Base-by-base conservation (phyloP, 164 flowering plant species). In the Chloranthus sessilifolius region DNA sequence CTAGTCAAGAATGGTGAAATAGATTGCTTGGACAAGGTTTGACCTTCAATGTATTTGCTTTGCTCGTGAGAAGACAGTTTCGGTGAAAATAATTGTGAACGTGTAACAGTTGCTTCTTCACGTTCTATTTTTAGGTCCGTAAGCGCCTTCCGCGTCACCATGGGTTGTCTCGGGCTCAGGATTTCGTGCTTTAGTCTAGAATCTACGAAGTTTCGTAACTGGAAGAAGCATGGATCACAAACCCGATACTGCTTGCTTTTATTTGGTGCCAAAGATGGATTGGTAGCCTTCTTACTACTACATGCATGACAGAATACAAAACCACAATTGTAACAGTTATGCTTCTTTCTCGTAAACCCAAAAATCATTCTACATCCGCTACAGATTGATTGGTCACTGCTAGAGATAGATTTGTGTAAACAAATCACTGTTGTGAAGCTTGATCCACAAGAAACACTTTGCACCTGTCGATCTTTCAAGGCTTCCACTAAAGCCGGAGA, bases 291-390 rank as follows among this genome's bases (percentile, higher is more conserved):
- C 69, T 80, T 80, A 55, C 67, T 66, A 55, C 84, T 69, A 56
- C 91, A 83, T 2, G 68, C 54, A 48, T 63, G 73, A 62, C 86
- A 83, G 67, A 80, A 76, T 25, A 58, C 54, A 39, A 73, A 71
- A 27, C 91, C 86, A 59, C 86, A 83, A 34, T 83, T 80, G 36
- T 78, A 80, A 57, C 86, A 83, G 48, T 80, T 78, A 35, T 72
- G 82, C 47, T 65, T 78, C 65, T 80, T 83, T 65, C 78, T 71
- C 3, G 78, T 73, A 47, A 83, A 74, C 8, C 86, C 73, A 48
- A 83, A 83, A 21, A 69, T 63, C 62, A 62, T 58, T 30, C 52
- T 59, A 55, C 91, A 83, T 22, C 76, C 73, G 40, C 59, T 69
- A 52, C 91, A 83, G 52, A 65, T 17, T 17, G 76, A 71, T 47